These are phyloP conservation scores for Claviceps purpurea DNA, from an alignment of 2,329 filamentous ascomycete species.

Conservation along the genomic window DNA sequence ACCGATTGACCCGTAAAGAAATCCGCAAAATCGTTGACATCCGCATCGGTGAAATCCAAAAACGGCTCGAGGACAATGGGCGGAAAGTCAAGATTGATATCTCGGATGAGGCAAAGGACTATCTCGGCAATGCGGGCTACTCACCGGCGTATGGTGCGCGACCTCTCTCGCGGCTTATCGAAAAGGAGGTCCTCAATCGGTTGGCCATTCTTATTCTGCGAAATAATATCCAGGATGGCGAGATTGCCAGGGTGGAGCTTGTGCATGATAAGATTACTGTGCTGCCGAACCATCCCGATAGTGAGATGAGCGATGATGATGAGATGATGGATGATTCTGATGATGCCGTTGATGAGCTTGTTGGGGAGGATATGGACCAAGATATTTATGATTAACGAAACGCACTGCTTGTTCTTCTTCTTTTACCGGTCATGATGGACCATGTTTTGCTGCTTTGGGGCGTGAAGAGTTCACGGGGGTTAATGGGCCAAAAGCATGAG, in stretches of 20 bases:
- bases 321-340: constrained; percentile 63
- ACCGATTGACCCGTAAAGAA: constrained; percentile 77
- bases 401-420: no score
- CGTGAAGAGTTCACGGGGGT: no score
- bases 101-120: constrained; percentile 77
- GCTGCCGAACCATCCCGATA: constrained; percentile 63
- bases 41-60: constrained; percentile 77
- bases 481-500: no score
- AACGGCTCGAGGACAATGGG: constrained; percentile 71
- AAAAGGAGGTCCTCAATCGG: constrained; percentile 92
- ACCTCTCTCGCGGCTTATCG: constrained; percentile 77
- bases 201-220: constrained; percentile 84
- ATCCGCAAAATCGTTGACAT: constrained; percentile 95
- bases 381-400: constrained; percentile 32
- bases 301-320: constrained; percentile 47
- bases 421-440: no score
- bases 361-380: constrained; percentile 46
- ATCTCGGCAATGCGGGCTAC: constrained; percentile 82
- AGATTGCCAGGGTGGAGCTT: constrained; percentile 66
- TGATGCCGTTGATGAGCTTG: constrained; percentile 58
- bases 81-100: constrained; percentile 79
- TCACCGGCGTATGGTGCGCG: constrained; percentile 90
- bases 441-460: no score
- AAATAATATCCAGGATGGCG: constrained; percentile 73
- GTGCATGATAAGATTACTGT: constrained; percentile 70